These are phyloP conservation scores for Lecanoromycetidae sp. DNA, from an alignment of 2,329 filamentous ascomycete species.

Conservation along the genomic window DNA sequence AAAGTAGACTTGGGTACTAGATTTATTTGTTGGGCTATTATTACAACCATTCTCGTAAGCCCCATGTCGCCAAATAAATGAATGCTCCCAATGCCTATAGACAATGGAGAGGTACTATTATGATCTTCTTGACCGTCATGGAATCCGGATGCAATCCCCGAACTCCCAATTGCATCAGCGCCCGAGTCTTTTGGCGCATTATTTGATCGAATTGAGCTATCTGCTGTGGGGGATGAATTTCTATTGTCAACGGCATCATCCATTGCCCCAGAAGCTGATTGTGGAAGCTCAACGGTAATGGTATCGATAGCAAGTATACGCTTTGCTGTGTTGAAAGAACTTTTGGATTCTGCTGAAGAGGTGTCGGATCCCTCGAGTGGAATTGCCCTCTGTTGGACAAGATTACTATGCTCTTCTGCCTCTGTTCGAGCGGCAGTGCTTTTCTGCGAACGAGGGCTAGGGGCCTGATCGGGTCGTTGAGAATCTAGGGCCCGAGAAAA, in stretches of 20 bases:
- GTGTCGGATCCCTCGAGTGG: constrained; percentile 3
- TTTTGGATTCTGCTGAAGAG: constrained; percentile 8
- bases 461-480: not conserved
- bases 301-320: constrained; percentile 3
- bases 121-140: not conserved
- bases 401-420: not conserved
- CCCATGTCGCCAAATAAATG: constrained; percentile 12
- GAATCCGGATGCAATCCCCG: not conserved
- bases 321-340: constrained; percentile 3
- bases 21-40: constrained; percentile 8
- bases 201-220: not conserved
- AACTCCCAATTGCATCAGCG: not conserved
- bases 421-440: not conserved
- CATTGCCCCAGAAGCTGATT: not conserved
- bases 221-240: not conserved
- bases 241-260: not conserved
- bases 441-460: not conserved
- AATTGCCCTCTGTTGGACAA: not conserved
- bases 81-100: constrained; percentile 9
- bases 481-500: not conserved
- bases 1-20: not conserved
- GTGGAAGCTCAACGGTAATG: constrained; percentile 1
- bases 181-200: not conserved
- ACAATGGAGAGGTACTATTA: not conserved
- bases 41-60: constrained; percentile 10